phyloP scores from a whole-genome alignment of 2,329 filamentous ascomycete genomes.

The Cladophialophora yegresii region DNA sequence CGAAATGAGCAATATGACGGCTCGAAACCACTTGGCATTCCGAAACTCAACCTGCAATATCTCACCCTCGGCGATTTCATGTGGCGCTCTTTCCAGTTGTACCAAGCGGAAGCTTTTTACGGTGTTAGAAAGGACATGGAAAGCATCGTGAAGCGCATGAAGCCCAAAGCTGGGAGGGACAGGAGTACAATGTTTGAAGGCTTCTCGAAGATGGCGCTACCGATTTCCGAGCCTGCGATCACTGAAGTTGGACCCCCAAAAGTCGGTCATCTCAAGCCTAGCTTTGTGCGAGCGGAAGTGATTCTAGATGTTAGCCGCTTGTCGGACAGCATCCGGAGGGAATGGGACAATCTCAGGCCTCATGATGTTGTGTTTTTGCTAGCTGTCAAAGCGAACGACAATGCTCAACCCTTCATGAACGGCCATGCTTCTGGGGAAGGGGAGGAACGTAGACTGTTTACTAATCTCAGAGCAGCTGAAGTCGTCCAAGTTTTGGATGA shows the following conservation, averaged over 20 bases:
- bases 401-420: slow-evolving; percentile 56
- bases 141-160: slow-evolving; percentile 73
- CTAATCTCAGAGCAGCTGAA: slow-evolving; percentile 75
- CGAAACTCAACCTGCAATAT: slow-evolving; percentile 94
- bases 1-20: slow-evolving; percentile 87
- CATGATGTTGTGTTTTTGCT: slow-evolving; percentile 91
- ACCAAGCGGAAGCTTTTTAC: slow-evolving; percentile 89
- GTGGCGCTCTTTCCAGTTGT: slow-evolving; percentile 90
- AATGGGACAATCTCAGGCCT: slow-evolving; percentile 85
- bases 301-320: slow-evolving; percentile 78
- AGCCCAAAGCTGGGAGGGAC: slow-evolving; percentile 65
- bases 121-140: slow-evolving; percentile 91
- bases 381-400: slow-evolving; percentile 63
- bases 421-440: slow-evolving; percentile 60
- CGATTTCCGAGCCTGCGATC: slow-evolving; percentile 81
- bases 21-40: slow-evolving; percentile 81
- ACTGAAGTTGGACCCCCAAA: slow-evolving; percentile 80
- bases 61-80: slow-evolving; percentile 92
- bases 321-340: slow-evolving; percentile 71
- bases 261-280: slow-evolving; percentile 81
- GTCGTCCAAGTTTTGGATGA: slow-evolving; percentile 85
- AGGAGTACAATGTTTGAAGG: slow-evolving; percentile 74
- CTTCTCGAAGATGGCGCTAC: slow-evolving; percentile 87
- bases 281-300: slow-evolving; percentile 82
- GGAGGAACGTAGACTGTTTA: slow-evolving; percentile 57